Percentiles rank a stretch among this genome's conserved stretches.
Evolutionary conservation across 2,329 filamentous ascomycete genomes (phyloP).

Genomic region (Penicillium rolfsii): DNA sequence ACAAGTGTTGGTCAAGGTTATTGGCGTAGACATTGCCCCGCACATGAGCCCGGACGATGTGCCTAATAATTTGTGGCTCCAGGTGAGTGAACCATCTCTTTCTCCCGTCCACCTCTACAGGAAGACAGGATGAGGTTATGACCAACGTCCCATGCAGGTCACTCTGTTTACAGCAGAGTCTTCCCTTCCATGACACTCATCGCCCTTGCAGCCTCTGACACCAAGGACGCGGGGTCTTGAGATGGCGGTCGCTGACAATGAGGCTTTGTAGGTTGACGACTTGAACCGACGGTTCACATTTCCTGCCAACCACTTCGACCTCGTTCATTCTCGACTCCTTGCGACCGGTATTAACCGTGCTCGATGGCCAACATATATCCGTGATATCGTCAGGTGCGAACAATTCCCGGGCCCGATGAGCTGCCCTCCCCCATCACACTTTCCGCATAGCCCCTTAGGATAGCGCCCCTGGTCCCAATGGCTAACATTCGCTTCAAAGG

Average conservation of each 20-base stretch:
- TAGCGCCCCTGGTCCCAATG: conserved; percentile 14
- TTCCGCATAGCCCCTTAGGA: neutral
- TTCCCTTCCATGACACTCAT: neutral
- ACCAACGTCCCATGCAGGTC: neutral
- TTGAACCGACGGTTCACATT: conserved; percentile 72
- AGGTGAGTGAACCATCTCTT: conserved; percentile 47
- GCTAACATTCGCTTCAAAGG: conserved; percentile 25
- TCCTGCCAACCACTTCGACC: conserved; percentile 71
- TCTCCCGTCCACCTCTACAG: conserved; percentile 3
- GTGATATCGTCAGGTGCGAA: conserved; percentile 66
- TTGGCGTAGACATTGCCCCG: conserved; percentile 72
- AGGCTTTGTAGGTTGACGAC: conserved; percentile 61
- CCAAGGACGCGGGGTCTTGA: neutral
- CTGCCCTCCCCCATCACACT: neutral
- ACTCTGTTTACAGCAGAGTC: neutral
- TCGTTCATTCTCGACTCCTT: conserved; percentile 73
- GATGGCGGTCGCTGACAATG: conserved; percentile 24
- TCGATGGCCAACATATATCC: conserved; percentile 75
- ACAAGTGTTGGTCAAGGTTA: conserved; percentile 56
- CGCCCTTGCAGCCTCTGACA: neutral
- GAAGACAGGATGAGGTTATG: neutral
- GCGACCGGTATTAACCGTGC: conserved; percentile 67
- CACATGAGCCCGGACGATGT: conserved; percentile 67
- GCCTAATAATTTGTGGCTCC: conserved; percentile 69
- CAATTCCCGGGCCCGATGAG: conserved; percentile 7